Percentiles rank a stretch among this genome's conserved stretches.
phyloP scores from a whole-genome alignment of 305 asterid species.

The Fraxinus velutina region DNA sequence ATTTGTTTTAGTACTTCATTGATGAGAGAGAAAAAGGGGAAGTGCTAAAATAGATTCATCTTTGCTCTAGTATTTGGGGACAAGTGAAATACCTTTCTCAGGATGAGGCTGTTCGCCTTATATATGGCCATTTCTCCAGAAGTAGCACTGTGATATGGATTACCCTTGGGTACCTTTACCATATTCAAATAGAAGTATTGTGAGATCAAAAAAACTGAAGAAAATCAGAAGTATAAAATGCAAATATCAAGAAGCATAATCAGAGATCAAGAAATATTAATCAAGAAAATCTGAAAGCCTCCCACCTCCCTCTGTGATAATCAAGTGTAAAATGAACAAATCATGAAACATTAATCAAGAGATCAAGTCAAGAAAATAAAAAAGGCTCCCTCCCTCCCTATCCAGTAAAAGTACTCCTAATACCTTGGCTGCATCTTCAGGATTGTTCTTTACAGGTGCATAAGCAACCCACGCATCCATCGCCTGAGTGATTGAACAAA shows the following conservation, averaged over 20 bases:
- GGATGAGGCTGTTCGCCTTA: constrained; percentile 78
- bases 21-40: neutral
- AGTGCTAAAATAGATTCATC: neutral
- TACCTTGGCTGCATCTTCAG: constrained; percentile 99
- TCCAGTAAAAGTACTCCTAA: neutral
- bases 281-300: neutral
- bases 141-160: constrained; percentile 99
- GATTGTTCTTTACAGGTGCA: constrained; percentile 99
- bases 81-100: constrained; percentile 60
- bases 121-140: constrained; percentile 99
- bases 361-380: neutral
- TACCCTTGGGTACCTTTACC: constrained; percentile 85
- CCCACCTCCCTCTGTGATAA: neutral
- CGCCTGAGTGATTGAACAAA: constrained; percentile 44
- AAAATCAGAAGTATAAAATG: neutral
- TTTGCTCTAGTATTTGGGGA: constrained; percentile 10
- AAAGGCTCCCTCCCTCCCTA: neutral
- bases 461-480: constrained; percentile 95
- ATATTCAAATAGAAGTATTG: constrained; percentile 9
- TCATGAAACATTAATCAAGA: constrained; percentile 4
- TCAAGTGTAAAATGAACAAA: constrained; percentile 6
- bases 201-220: constrained; percentile 11
- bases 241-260: constrained; percentile 7
- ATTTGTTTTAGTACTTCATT: neutral
- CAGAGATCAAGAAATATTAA: neutral